These are phyloP conservation scores for Samsoniella hepiali DNA, from an alignment of 2,329 filamentous ascomycete genomes.

Conservation along the genomic window DNA sequence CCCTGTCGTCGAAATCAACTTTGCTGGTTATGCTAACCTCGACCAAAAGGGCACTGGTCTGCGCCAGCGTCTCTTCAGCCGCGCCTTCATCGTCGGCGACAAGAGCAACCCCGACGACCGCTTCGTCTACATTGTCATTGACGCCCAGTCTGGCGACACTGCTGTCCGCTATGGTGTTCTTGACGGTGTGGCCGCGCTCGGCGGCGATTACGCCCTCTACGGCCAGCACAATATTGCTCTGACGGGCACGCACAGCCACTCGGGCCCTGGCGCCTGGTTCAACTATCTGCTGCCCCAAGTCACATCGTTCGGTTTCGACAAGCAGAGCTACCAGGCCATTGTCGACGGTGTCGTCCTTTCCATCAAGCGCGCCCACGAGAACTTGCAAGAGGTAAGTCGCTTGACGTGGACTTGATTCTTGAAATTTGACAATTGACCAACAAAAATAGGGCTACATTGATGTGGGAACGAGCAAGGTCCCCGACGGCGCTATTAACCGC, in stretches of 20 bases:
- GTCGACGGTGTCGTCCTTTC: slow-evolving; percentile 82
- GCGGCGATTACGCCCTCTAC: slow-evolving; percentile 71
- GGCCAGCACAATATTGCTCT: slow-evolving; percentile 79
- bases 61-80: slow-evolving; percentile 81
- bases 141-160: slow-evolving; percentile 84
- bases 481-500: slow-evolving; percentile 81
- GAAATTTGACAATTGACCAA: neutral
- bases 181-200: slow-evolving; percentile 66
- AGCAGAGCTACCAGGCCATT: slow-evolving; percentile 83
- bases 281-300: slow-evolving; percentile 94
- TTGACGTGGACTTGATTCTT: too few species aligned
- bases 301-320: slow-evolving; percentile 80
- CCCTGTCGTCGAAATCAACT: slow-evolving; percentile 83
- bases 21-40: slow-evolving; percentile 90
- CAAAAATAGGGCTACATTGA: slow-evolving; percentile 59
- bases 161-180: slow-evolving; percentile 85
- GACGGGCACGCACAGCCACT: slow-evolving; percentile 90
- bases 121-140: slow-evolving; percentile 83
- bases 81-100: slow-evolving; percentile 82
- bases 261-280: slow-evolving; percentile 87
- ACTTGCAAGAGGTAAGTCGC: slow-evolving; percentile 40
- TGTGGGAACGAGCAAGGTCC: slow-evolving; percentile 65
- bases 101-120: slow-evolving; percentile 63
- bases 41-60: slow-evolving; percentile 79
- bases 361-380: slow-evolving; percentile 71